Evolutionary conservation across 2,329 filamentous ascomycete genomes (phyloP).

Genomic region (Alternaria arbusti): DNA sequence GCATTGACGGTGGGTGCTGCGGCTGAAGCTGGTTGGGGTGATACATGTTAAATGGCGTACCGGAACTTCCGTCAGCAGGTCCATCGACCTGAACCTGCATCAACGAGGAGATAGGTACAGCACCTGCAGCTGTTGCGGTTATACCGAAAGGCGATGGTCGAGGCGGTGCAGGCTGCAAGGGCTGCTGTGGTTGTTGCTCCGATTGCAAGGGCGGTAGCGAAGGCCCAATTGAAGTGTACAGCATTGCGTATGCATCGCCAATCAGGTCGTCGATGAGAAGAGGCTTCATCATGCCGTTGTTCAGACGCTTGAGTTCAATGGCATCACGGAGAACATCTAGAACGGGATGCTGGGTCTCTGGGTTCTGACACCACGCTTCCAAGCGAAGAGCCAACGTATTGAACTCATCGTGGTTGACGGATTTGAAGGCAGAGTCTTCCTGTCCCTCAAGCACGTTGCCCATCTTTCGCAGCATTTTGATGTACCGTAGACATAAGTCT

Average conservation of each 20-base stretch:
- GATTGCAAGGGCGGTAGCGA: conserved; percentile 60
- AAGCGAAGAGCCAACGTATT: conserved; percentile 64
- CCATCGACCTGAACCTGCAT: conserved; percentile 45
- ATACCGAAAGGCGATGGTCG: conserved; percentile 6
- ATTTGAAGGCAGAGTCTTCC: conserved; percentile 70
- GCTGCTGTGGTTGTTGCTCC: conserved; percentile 43
- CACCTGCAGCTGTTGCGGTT: conserved; percentile 11
- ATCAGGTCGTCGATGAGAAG: conserved; percentile 91
- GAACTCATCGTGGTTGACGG: conserved; percentile 70
- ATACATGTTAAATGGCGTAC: conserved; percentile 33
- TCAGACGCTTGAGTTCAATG: conserved; percentile 77
- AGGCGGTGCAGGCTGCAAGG: conserved; percentile 16
- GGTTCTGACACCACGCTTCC: conserved; percentile 63
- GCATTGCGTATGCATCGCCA: conserved; percentile 81
- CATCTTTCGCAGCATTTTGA: conserved; percentile 64
- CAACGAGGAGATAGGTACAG: conserved; percentile 38
- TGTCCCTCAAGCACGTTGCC: conserved; percentile 65
- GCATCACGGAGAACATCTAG: conserved; percentile 71
- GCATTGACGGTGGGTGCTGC: conserved; percentile 19
- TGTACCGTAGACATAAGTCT: conserved; percentile 64
- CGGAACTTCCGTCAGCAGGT: conserved; percentile 17
- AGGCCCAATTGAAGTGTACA: conserved; percentile 72
- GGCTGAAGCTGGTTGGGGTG: conserved; percentile 33
- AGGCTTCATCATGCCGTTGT: conserved; percentile 85
- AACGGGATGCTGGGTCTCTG: conserved; percentile 55